phyloP scores from a whole-genome alignment of 192 early-diverging fungal genomes.

The Jimgerdemannia flammicorona region DNA sequence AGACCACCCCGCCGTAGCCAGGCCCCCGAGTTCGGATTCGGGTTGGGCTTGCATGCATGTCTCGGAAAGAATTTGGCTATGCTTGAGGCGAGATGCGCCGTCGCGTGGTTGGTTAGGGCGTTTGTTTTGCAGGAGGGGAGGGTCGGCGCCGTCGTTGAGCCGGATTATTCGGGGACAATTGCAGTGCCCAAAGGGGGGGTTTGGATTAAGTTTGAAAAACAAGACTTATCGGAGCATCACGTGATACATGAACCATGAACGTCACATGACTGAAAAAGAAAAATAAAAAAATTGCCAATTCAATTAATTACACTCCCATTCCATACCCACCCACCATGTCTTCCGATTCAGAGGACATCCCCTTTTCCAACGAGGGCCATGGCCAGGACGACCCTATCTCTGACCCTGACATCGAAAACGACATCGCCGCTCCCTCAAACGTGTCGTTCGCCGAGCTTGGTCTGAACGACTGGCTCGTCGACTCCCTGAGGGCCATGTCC shows the following conservation, averaged over 20 bases:
- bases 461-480: conserved; percentile 76
- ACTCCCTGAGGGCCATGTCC: conserved; percentile 74
- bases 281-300: conserved; percentile 10
- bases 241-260: too few relatives aligned
- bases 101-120: background rate
- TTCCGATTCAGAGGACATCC: conserved; percentile 1
- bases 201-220: background rate
- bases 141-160: background rate
- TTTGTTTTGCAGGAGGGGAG: background rate
- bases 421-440: background rate
- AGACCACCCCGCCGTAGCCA: background rate
- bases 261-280: too few relatives aligned
- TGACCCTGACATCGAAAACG: conserved; percentile 8
- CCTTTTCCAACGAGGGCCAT: background rate
- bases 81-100: conserved; percentile 31
- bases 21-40: conserved; percentile 31
- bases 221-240: too few relatives aligned
- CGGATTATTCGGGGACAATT: background rate
- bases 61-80: conserved; percentile 45
- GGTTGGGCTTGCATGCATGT: conserved; percentile 44
- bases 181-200: background rate
- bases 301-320: background rate
- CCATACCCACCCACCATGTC: background rate
- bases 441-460: conserved; percentile 69
- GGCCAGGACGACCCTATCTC: conserved; percentile 6